Conservation (phyloP, 257 asterid genomes). For the Agastache rugosa region DNA sequence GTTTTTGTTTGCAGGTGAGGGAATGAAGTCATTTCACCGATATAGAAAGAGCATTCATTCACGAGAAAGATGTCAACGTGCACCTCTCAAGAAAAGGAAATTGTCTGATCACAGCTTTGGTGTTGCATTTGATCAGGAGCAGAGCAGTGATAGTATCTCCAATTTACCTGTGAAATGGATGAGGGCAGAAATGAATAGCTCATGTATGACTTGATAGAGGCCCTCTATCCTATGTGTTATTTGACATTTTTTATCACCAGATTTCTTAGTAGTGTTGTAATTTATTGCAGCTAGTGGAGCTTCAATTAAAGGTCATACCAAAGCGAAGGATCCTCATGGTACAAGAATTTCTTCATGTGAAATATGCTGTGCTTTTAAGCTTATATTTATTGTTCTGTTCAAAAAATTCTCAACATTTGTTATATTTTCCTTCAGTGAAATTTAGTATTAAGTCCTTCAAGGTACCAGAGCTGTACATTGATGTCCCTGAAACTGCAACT, state of each 20-base stretch:
- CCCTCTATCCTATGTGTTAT: slow-evolving; percentile 26
- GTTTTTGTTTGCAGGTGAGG: slow-evolving; percentile 57
- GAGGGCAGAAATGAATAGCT: slow-evolving; percentile 43
- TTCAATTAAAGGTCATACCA: slow-evolving; percentile 47
- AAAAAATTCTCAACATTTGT: slow-evolving; percentile 25
- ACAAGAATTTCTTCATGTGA: slow-evolving; percentile 23
- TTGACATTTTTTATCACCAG: slow-evolving; percentile 19
- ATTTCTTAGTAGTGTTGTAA: slow-evolving; percentile 34
- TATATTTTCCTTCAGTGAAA: slow-evolving; percentile 58
- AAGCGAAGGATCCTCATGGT: slow-evolving; percentile 71
- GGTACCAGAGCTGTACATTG: slow-evolving; percentile 94
- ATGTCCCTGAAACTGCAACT: slow-evolving; percentile 93
- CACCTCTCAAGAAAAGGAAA: slow-evolving; percentile 78
- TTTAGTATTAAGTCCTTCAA: slow-evolving; percentile 91
- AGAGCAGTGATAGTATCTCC: slow-evolving; percentile 71
- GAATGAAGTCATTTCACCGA: slow-evolving; percentile 63
- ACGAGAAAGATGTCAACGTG: slow-evolving; percentile 58
- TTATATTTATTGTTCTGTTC: slow-evolving; percentile 4
- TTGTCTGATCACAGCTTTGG: slow-evolving; percentile 53
- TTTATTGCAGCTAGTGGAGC: slow-evolving; percentile 55
- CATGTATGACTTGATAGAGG: slow-evolving; percentile 42
- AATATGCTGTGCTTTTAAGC: slow-evolving; percentile 15
- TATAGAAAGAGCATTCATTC: slow-evolving; percentile 62
- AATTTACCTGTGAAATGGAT: slow-evolving; percentile 63
- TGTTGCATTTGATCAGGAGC: slow-evolving; percentile 63